phyloP scores from a whole-genome alignment of 2,329 filamentous ascomycete species.

The Lithohypha guttulata region DNA sequence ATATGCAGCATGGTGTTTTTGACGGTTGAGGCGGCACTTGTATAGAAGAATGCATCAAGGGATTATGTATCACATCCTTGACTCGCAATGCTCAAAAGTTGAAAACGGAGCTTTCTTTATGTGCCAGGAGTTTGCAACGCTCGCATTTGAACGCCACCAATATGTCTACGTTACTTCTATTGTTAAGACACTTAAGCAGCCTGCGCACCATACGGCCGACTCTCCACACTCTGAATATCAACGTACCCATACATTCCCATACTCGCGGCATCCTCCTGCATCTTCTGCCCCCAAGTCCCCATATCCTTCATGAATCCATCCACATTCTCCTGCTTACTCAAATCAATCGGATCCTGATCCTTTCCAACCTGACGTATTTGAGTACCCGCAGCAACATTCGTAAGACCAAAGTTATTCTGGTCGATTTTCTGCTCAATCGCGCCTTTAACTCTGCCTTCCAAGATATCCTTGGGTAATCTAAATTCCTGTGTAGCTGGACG shows the following conservation, averaged over 20 bases:
- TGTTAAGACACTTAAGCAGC: too few relatives aligned
- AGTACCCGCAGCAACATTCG: slow-evolving; percentile 37
- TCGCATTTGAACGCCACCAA: too few relatives aligned
- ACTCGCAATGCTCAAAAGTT: too few relatives aligned
- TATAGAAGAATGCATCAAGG: too few relatives aligned
- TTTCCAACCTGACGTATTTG: slow-evolving; percentile 45
- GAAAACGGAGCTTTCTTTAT: too few relatives aligned
- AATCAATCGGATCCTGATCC: slow-evolving; percentile 43
- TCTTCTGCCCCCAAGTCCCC: slow-evolving; percentile 32
- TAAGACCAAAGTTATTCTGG: slow-evolving; percentile 42
- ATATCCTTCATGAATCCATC: slow-evolving; percentile 41
- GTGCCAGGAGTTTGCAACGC: too few relatives aligned
- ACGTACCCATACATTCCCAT: slow-evolving; percentile 24
- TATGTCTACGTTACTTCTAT: too few relatives aligned
- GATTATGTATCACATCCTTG: too few relatives aligned
- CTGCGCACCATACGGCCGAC: background rate
- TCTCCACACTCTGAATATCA: background rate
- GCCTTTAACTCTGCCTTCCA: slow-evolving; percentile 30
- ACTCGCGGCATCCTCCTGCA: slow-evolving; percentile 29
- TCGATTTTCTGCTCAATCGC: slow-evolving; percentile 40
- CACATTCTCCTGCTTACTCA: slow-evolving; percentile 38
- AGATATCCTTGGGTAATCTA: slow-evolving; percentile 23
- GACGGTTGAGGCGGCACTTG: too few relatives aligned
- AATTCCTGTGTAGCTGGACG: slow-evolving; percentile 45
- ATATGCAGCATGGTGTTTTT: slow-evolving; percentile 79